These are phyloP conservation scores for Marchantia polymorpha DNA, from an alignment of 225 moss, liverwort and hornwort genomes.

Conservation along the genomic window DNA sequence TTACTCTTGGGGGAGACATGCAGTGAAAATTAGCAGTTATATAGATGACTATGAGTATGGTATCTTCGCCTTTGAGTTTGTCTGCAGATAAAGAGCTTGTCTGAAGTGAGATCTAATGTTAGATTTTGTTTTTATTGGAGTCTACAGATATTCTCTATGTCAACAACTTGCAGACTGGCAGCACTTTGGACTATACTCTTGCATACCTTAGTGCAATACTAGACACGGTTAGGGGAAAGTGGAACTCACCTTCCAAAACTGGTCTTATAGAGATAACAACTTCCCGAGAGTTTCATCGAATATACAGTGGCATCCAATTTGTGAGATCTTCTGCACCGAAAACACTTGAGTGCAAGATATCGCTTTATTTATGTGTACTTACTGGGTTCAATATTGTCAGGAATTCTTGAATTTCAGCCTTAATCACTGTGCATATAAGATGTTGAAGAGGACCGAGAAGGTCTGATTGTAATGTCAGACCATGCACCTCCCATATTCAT, in stretches of 20 bases:
- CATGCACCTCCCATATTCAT: too few relatives aligned
- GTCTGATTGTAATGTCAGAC: neutral
- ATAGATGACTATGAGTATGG: neutral
- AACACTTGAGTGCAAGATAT: neutral
- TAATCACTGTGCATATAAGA: too few relatives aligned
- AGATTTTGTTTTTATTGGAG: neutral
- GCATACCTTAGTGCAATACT: slow-evolving; percentile 96
- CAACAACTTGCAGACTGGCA: slow-evolving; percentile 97
- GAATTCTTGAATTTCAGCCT: too few relatives aligned
- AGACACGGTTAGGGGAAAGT: slow-evolving; percentile 84
- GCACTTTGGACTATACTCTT: slow-evolving; percentile 92
- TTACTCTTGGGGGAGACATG: too few relatives aligned
- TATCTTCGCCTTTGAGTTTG: neutral
- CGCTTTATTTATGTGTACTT: too few relatives aligned
- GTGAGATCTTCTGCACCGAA: slow-evolving; percentile 35
- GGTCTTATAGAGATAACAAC: slow-evolving; percentile 98
- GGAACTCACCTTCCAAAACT: slow-evolving; percentile 87
- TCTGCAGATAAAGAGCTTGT: neutral
- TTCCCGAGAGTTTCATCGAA: slow-evolving; percentile 93
- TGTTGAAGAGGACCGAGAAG: too few relatives aligned
- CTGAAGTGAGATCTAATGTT: neutral
- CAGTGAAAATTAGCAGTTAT: too few relatives aligned
- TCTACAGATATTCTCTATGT: slow-evolving; percentile 91
- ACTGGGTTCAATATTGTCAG: too few relatives aligned
- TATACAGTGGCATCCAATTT: slow-evolving; percentile 94